Percentiles rank a stretch among this genome's conserved stretches.
Conservation (phyloP, 208 protist species). For the Leishmania major region DNA sequence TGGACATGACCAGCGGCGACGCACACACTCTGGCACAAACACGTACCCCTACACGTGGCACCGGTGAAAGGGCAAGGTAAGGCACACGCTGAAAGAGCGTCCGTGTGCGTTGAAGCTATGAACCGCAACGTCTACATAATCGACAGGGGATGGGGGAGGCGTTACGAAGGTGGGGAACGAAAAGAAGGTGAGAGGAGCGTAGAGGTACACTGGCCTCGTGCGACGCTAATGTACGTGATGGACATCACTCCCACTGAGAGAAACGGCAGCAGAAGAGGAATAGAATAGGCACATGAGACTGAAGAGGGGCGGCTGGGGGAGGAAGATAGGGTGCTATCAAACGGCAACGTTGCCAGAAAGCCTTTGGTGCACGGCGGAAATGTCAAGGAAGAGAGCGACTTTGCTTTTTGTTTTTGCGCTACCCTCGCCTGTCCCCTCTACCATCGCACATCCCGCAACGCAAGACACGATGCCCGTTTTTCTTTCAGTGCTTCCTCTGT, state of each 20-base stretch:
- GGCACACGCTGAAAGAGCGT: neutral
- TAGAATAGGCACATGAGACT: slow-evolving; percentile 11
- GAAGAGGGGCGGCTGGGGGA: neutral
- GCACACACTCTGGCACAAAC: neutral
- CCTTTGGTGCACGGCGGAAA: neutral
- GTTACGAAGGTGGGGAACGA: neutral
- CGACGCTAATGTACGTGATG: neutral
- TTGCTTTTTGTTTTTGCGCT: neutral
- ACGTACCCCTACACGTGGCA: neutral
- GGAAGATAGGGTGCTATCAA: slow-evolving; percentile 7
- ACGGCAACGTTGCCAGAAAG: neutral
- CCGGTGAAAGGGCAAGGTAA: neutral
- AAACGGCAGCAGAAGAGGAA: slow-evolving; percentile 3
- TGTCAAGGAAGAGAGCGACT: slow-evolving; percentile 5
- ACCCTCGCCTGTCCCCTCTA: neutral
- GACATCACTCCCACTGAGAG: neutral
- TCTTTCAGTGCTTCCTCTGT: neutral
- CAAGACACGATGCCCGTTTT: neutral
- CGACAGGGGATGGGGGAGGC: neutral
- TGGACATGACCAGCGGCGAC: neutral
- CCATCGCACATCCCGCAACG: neutral
- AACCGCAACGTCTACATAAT: neutral
- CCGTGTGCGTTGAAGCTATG: neutral
- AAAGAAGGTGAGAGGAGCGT: neutral
- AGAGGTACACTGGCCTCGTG: neutral